These are phyloP conservation scores for Chalaropsis ovoidea DNA, from an alignment of 2,329 filamentous ascomycete species.

Conservation along the genomic window DNA sequence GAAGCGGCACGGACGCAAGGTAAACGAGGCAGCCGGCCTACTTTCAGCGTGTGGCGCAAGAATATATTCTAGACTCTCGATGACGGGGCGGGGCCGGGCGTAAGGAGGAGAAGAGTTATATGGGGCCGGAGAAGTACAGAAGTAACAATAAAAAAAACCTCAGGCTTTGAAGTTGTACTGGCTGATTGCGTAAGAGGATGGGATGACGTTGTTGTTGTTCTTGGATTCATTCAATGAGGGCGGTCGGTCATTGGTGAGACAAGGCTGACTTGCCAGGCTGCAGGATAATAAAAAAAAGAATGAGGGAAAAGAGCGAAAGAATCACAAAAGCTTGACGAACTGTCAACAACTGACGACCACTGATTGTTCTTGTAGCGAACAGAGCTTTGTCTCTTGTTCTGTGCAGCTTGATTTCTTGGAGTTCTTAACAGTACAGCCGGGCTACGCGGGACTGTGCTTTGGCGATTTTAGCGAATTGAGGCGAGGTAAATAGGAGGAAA, in stretches of 20 bases:
- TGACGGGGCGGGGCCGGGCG: not conserved
- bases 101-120: not conserved
- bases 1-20: not conserved
- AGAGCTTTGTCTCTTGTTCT: not conserved
- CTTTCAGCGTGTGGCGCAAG: not conserved
- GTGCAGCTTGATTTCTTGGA: not conserved
- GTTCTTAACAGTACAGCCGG: not conserved
- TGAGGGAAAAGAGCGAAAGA: not conserved
- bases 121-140: not conserved
- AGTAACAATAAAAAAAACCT: not conserved
- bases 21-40: not conserved
- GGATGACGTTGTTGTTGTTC: not conserved
- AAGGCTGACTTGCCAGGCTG: not conserved
- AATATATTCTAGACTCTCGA: not conserved
- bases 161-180: not conserved
- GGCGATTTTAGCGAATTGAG: not conserved
- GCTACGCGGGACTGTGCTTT: not conserved
- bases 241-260: not conserved
- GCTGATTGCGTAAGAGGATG: not conserved
- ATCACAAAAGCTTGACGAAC: not conserved
- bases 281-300: not conserved
- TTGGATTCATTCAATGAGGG: not conserved
- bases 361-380: not conserved
- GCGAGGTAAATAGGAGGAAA: not conserved
- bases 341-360: not conserved